Evolutionary conservation across 129 eudicot species (phyloP), one percentile per base, ranked within the genome.

Genomic region (Mikania micrantha): DNA sequence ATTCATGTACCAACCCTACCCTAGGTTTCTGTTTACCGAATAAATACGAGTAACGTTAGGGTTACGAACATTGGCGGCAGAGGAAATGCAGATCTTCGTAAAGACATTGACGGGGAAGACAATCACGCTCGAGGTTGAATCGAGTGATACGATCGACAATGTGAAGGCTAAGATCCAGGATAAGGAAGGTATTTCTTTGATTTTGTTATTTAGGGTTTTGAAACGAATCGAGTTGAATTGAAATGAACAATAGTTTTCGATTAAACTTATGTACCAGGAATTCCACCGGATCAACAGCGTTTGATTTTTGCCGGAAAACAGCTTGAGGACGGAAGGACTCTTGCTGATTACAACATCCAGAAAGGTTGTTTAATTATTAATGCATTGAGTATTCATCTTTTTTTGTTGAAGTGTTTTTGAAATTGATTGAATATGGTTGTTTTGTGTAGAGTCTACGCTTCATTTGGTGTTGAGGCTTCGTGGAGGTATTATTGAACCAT

Each of bases 391-490:
- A 32, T 32, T 2, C 12, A 4, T 52, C 7, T 3, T 0, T 15
- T 61, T 42, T 27, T 11, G 11, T 2, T 54, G 13, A 9, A 45
- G 0, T 0, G 44, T n/a, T 24, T 11, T 7, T 31, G 34, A 54
- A 8, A 2, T 44, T 39, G 29, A 24, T 8, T 11, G 2, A 11
- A 10, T 45, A 0, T 21, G 21, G 1, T 9, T 49, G 7, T 8
- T 8, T 19, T 74, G 42, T 69, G 73, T 34, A 84, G 90, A 85
- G 65, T 85, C 90, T 16, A 85, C 90, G 0, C 65, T 85, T 60
- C 90, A 85, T 78, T 74, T 85, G 84, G 90, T 84, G 69, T 72
- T 84, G 77, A 78, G 86, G 82, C 84, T 84, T 20, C 84, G 90
- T 71, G 90, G 90, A 21, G 90, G 90, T 35, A 85, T 85, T 39